Evolutionary conservation across 345 rosid genomes (phyloP), one percentile per base, ranked within the genome.

Genomic region (Populus euphratica): DNA sequence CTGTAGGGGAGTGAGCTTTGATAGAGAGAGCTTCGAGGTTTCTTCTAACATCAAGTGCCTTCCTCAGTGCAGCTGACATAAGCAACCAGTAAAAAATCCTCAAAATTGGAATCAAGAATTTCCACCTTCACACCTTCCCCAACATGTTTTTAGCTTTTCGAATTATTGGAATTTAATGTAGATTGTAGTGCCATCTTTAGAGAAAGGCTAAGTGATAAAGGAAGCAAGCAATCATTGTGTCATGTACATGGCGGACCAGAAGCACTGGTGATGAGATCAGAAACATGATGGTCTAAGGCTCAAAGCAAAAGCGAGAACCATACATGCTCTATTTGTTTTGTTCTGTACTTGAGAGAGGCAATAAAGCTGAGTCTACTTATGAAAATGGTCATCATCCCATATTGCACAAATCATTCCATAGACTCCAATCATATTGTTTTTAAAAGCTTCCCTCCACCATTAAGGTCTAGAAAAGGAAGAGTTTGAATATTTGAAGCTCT

Each of bases 331-430:
- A 20, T 69, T 47, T 64, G 50, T 43, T 76, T 54, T 70, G 80
- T 76, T 79, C 6, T 81, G 85, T 88, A 87, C 92, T 86, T 83
- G 9, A 74, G 75, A 79, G 70, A 70, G 80, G 70, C 70, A 77
- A n/a, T 68, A 87, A 89, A 86, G 89, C 44, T 10, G 85, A 83
- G 73, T 77, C 81, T 81, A 80, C 85, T 88, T 79, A 82, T 82
- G 83, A 80, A 62, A 18, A 63, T 63, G n/a, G 31, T 25, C 44
- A n/a, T 49, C 70, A n/a, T 49, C 70, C 86, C 84, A 86, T 83
- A 83, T 80, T 81, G 78, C 82, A 65, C 44, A 81, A 75, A 84
- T 81, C 81, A 86, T 86, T 70, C 78, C 85, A 68, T 52, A 68
- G 66, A 76, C 79, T 77, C 81, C 79, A 85, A 86, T 12, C 44